Conservation (phyloP, 169 alveolate species). For the Eimeria zaria region DNA sequence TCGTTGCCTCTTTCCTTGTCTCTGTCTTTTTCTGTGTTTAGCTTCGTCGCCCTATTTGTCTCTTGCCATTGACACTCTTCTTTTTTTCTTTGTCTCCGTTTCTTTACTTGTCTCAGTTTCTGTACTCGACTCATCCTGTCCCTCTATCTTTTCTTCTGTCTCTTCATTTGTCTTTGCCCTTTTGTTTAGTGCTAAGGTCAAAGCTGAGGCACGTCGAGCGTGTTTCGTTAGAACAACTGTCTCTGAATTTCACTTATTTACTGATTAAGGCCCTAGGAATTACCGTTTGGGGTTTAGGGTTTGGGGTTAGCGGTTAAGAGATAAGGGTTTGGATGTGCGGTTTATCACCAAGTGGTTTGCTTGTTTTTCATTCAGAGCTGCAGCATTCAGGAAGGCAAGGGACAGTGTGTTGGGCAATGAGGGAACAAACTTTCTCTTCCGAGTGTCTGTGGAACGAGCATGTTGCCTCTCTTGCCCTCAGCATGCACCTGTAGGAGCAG, state of each 20-base stretch:
- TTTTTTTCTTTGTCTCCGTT: not conserved
- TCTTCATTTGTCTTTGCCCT: not conserved
- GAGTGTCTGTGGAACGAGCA: slow-evolving; percentile 31
- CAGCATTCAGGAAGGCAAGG: slow-evolving; percentile 51
- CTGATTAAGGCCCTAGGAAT: not conserved
- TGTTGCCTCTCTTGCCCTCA: slow-evolving; percentile 22
- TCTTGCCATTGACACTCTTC: not conserved
- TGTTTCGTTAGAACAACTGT: too few relatives aligned
- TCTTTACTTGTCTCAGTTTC: not conserved
- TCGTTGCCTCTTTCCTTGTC: not conserved
- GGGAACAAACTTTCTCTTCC: slow-evolving; percentile 33
- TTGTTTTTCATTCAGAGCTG: not conserved
- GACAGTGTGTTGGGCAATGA: not conserved
- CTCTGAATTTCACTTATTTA: not conserved
- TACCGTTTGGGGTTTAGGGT: not conserved
- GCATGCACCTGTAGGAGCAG: slow-evolving; percentile 17
- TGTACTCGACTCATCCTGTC: not conserved
- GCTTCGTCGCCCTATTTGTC: not conserved
- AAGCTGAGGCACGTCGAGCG: too few relatives aligned
- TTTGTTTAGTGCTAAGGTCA: not conserved
- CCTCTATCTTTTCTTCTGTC: too few relatives aligned
- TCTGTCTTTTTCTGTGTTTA: not conserved
- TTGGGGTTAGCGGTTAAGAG: not conserved
- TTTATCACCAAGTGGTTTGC: too few relatives aligned
- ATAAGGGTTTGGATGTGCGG: too few relatives aligned